phyloP scores from a whole-genome alignment of 768 basidiomycete genomes.

The Pleurotus ostreatus region DNA sequence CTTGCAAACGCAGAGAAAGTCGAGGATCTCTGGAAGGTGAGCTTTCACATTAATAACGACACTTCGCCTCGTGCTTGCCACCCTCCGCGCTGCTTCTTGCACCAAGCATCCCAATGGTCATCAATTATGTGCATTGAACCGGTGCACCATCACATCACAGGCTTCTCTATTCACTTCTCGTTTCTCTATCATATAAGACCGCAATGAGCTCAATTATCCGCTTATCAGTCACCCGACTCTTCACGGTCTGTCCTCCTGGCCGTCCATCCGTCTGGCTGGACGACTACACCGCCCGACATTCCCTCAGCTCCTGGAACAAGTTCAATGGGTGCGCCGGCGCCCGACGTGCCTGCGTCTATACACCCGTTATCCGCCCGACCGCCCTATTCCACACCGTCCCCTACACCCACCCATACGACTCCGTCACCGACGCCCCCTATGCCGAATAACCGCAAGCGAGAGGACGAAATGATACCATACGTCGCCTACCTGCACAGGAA shows the following conservation, averaged over 20 bases:
- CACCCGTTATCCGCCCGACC: conserved; percentile 6
- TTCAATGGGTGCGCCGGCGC: neutral
- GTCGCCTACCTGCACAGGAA: conserved; percentile 39
- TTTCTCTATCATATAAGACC: no score
- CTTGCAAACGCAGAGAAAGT: conserved; percentile 64
- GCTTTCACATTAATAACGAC: conserved; percentile 12
- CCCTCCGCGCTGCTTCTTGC: no score
- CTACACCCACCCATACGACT: neutral
- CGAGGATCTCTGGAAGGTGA: conserved; percentile 67
- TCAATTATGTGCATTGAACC: no score
- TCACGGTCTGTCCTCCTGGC: conserved; percentile 67
- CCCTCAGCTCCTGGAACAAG: conserved; percentile 14
- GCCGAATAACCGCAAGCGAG: neutral
- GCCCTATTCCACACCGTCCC: conserved; percentile 15
- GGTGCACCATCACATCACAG: no score
- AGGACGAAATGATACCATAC: conserved; percentile 19
- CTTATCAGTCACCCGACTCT: conserved; percentile 47
- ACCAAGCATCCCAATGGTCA: no score
- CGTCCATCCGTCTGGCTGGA: conserved; percentile 80
- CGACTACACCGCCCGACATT: conserved; percentile 42
- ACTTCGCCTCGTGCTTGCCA: no score
- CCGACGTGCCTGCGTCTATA: neutral
- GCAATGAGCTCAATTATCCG: conserved; percentile 1
- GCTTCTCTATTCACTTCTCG: no score
- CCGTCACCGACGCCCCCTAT: conserved; percentile 21